Percentiles rank a stretch among this genome's conserved stretches.
phyloP scores from a whole-genome alignment of 2,329 filamentous ascomycete genomes.

The Phialophora tarda region DNA sequence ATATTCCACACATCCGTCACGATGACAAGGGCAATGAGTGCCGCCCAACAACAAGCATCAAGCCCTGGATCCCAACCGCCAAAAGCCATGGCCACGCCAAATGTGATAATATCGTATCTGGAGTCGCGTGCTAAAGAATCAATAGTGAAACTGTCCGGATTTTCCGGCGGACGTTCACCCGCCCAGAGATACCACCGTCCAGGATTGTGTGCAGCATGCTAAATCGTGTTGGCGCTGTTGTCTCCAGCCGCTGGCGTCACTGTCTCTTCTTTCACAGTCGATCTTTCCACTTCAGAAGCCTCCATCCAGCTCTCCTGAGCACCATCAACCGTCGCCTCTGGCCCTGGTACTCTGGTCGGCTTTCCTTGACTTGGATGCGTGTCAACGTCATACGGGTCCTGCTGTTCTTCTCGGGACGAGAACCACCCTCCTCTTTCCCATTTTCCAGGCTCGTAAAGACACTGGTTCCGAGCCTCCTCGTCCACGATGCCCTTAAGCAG shows the following conservation, averaged over 20 bases:
- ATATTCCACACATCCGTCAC: background rate
- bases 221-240: background rate
- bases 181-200: background rate
- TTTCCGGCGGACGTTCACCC: background rate
- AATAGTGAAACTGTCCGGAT: background rate
- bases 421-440: conserved; percentile 95
- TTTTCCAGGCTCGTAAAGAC: conserved; percentile 70
- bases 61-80: background rate
- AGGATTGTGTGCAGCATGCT: background rate
- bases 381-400: conserved; percentile 34
- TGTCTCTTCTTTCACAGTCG: too few species aligned
- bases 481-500: conserved; percentile 74
- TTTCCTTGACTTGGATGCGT: conserved; percentile 39
- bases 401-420: conserved; percentile 43
- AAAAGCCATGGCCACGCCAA: background rate
- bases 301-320: background rate
- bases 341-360: conserved; percentile 9
- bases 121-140: background rate
- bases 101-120: background rate
- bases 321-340: background rate
- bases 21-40: background rate
- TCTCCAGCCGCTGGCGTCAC: background rate
- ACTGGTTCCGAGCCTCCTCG: conserved; percentile 61
- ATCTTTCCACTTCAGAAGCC: background rate
- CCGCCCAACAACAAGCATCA: background rate